These are phyloP conservation scores for Alternaria burnsii DNA, from an alignment of 2,329 filamentous ascomycete species.

Conservation along the genomic window DNA sequence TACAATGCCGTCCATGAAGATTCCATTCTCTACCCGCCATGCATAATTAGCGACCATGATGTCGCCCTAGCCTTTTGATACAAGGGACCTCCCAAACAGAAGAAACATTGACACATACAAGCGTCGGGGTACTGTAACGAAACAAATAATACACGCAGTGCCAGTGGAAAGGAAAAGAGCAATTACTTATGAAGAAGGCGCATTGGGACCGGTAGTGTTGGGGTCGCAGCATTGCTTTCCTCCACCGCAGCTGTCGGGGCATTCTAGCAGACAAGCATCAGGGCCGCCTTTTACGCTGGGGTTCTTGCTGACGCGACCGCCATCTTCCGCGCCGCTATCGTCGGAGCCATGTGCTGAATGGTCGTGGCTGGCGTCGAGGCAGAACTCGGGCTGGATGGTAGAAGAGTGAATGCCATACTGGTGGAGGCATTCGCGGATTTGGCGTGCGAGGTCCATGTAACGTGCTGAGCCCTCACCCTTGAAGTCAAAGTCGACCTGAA, in stretches of 20 bases:
- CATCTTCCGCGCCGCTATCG: slow-evolving; percentile 44
- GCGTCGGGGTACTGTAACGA: neutral
- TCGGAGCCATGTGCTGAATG: slow-evolving; percentile 49
- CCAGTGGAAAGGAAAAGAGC: neutral
- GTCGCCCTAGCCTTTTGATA: neutral
- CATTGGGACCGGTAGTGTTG: slow-evolving; percentile 35
- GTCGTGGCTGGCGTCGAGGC: slow-evolving; percentile 55
- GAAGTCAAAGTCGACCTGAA: slow-evolving; percentile 90
- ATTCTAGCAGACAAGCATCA: slow-evolving; percentile 54
- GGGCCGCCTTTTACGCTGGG: slow-evolving; percentile 48
- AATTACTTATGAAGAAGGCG: slow-evolving; percentile 21
- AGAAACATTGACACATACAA: slow-evolving; percentile 1
- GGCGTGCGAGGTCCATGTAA: slow-evolving; percentile 90
- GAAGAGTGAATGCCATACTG: slow-evolving; percentile 96
- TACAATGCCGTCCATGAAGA: neutral
- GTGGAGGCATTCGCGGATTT: slow-evolving; percentile 87
- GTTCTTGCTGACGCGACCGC: slow-evolving; percentile 40
- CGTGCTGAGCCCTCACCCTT: slow-evolving; percentile 77
- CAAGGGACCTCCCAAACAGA: neutral
- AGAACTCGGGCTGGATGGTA: slow-evolving; percentile 93
- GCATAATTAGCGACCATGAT: neutral
- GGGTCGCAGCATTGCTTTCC: slow-evolving; percentile 55
- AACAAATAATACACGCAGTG: slow-evolving; percentile 2
- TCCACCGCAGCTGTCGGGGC: slow-evolving; percentile 54
- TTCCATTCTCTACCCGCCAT: neutral